These are phyloP conservation scores for Holtermannia corniformis DNA, from an alignment of 768 basidiomycete genomes.

Conservation along the genomic window DNA sequence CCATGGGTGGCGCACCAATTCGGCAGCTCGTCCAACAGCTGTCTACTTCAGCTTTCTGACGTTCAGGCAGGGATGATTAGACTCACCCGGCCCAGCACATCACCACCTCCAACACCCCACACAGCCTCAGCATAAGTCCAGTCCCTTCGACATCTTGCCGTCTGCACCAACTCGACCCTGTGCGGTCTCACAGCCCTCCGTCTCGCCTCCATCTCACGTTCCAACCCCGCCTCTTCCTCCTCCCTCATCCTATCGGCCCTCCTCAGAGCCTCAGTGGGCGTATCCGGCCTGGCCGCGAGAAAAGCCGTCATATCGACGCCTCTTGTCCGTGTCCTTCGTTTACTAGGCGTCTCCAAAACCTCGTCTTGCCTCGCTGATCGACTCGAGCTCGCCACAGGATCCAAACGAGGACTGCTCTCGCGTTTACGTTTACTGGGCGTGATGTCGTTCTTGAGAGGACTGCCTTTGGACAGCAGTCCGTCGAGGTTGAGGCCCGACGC, in stretches of 20 bases:
- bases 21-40: not conserved
- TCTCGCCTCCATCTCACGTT: not conserved
- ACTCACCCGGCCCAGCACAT: no score
- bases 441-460: not conserved
- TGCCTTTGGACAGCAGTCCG: not conserved
- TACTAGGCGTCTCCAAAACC: no score
- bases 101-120: no score
- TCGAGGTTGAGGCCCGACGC: not conserved
- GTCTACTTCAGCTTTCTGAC: no score
- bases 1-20: not conserved
- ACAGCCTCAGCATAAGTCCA: conserved; percentile 26
- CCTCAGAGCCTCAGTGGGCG: not conserved
- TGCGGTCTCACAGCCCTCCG: not conserved
- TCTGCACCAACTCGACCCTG: conserved; percentile 3
- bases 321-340: no score
- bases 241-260: conserved; percentile 3
- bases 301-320: not conserved
- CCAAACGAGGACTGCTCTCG: no score
- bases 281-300: not conserved
- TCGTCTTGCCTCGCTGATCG: no score
- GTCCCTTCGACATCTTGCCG: conserved; percentile 10
- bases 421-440: not conserved
- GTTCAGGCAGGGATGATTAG: no score
- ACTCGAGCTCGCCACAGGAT: no score
- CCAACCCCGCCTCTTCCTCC: not conserved